Evolutionary conservation across 116 monocot species (phyloP), one percentile per base, ranked within the genome.

Genomic region (Iris pallida): DNA sequence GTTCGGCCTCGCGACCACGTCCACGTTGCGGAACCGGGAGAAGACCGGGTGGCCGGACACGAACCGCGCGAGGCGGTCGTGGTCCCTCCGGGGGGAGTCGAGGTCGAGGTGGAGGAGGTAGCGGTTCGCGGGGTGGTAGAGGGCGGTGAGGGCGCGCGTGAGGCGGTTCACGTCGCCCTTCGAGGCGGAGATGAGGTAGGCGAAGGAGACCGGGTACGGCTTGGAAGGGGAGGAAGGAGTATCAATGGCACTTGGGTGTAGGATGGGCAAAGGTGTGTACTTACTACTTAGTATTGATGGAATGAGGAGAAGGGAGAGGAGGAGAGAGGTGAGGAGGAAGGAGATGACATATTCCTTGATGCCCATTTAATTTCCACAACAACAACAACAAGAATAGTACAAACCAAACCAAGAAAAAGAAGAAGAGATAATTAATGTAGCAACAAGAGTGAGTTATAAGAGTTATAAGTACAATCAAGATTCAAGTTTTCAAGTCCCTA

Each of bases 31-130:
- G 6, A 79, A 45, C 44, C 61, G 73, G 6, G 69, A 16, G 44
- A 84, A 91, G 14, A 78, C 55, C 0, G 78, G 67, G 16, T 88
- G 71, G 6, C 17, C 51, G 5, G 73, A 51, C 46, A 95, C 60
- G 55, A 86, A 84, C 1, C 65, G 10, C 12, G 51, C 56, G 3
- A 95, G 76, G 0, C 11, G 62, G 20, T 7, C 49, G 8, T 80
- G 86, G 14, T 95, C 95, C 42, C 71, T 52, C 0, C 70, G 71
- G 45, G 81, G 53, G 0, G 95, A 91, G 53, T 86, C 81, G 40
- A 66, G 80, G 64, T 95, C 95, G 6, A 95, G 86, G 63, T 95
- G 95, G 73, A 91, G 73, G 18, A 95, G 88, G 45, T 95, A 95
- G 77, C 60, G 61, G 64, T 95, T 95, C 40, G 74, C 81, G 5